Base-by-base conservation (phyloP, 176 grass and related monocot species). In the Triticum turgidum region DNA sequence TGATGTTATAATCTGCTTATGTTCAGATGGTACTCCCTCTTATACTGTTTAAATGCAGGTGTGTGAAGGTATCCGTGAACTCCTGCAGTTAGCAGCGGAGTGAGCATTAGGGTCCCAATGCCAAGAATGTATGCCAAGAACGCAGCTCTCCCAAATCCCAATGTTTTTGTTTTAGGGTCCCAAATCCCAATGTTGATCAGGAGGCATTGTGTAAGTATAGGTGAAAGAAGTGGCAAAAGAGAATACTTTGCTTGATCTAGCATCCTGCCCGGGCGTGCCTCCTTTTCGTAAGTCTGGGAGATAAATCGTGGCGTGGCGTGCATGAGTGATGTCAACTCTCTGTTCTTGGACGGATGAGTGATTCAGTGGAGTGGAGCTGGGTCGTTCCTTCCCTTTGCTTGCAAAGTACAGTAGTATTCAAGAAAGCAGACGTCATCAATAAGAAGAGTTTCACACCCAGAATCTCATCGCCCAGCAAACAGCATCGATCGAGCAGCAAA, bases 31-130 rank as follows among this genome's bases (percentile, higher is more conserved):
- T 63, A 76, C 7, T 0, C 51, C 69, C 3, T 80, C 7, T 20
- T n/a, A 1, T 68, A 13, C 22, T 65, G 41, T 58, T 67, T 44
- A 78, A 80, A 86, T 39, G 42, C 83, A 97, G 94, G 91, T 92
- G 15, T 92, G 89, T 79, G 94, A 97, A 89, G 94, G 94, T 65
- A 97, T 97, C 69, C 86, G 91, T 3, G 91, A 97, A 62, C 87
- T 97, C 70, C 89, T 97, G 35, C 85, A 92, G 76, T 33, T 95
- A 77, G 82, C 85, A 84, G 85, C 88, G 66, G 89, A 92, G 75
- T 89, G 84, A 91, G 41, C 27, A 27, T 27, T 27, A 27, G 27
- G 27, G 27, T 27, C 27, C 27, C 27, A 27, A 27, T 27, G 27
- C 27, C 27, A 27, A 27, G 27, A 27, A 27, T 27, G 42, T 10